Percentiles rank a stretch among this genome's conserved stretches.
Evolutionary conservation across 805 yeast species (phyloP).

Genomic region (Cyberlindnera petersonii): DNA sequence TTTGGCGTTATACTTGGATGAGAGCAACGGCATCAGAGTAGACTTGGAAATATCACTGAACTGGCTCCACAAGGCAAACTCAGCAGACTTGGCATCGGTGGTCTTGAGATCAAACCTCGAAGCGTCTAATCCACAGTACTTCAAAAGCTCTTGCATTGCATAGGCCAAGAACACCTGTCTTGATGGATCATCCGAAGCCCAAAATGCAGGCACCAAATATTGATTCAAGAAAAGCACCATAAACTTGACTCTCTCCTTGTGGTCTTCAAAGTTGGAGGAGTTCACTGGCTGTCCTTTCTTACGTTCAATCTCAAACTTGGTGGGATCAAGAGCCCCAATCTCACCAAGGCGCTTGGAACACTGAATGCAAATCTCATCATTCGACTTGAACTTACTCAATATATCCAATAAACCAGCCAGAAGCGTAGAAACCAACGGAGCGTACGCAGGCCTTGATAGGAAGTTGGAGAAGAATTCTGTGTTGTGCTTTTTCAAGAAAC

Average conservation of each 20-base stretch:
- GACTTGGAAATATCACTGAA: conserved; percentile 66
- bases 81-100: conserved; percentile 26
- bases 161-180: conserved; percentile 80
- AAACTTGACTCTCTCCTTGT: conserved; percentile 60
- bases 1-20: conserved; percentile 62
- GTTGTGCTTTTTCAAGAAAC: conserved; percentile 50
- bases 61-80: conserved; percentile 49
- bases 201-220: conserved; percentile 75
- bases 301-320: conserved; percentile 43
- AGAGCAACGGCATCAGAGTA: conserved; percentile 68
- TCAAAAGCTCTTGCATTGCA: conserved; percentile 83
- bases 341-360: conserved; percentile 70
- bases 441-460: conserved; percentile 33
- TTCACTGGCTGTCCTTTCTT: conserved; percentile 44
- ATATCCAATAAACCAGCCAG: conserved; percentile 52
- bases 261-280: conserved; percentile 58
- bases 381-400: conserved; percentile 50
- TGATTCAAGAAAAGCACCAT: conserved; percentile 61
- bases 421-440: conserved; percentile 39
- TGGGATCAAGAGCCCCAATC: conserved; percentile 73
- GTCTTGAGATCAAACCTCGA: conserved; percentile 29
- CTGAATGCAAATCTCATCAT: conserved; percentile 47
- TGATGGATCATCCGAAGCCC: conserved; percentile 86
- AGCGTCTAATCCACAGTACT: conserved; percentile 49
- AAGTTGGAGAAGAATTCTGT: conserved; percentile 43